phyloP scores from a whole-genome alignment of 352 stramenopile genomes.

The Pythium scleroteichum region DNA sequence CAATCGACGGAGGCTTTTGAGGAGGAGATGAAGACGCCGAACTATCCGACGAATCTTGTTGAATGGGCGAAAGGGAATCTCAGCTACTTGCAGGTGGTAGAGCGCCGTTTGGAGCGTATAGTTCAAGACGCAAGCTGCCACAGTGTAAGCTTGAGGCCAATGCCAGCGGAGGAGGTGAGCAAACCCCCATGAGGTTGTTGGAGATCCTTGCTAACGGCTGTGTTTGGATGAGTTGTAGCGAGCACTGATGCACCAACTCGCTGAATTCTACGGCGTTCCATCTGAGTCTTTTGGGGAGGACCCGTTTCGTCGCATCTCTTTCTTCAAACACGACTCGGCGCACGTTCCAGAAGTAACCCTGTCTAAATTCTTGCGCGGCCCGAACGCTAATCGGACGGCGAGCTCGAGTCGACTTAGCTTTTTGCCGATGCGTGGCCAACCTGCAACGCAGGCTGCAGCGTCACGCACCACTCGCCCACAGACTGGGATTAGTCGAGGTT shows the following conservation, averaged over 20 bases:
- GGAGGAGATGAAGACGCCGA: constrained; percentile 74
- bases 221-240: constrained; percentile 31
- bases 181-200: no score
- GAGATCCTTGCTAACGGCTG: no score
- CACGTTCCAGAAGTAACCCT: constrained; percentile 54
- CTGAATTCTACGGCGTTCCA: constrained; percentile 58
- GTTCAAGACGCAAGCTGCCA: constrained; percentile 67
- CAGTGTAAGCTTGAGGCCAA: constrained; percentile 73
- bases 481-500: constrained; percentile 53
- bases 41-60: constrained; percentile 59
- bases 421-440: constrained; percentile 45
- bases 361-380: constrained; percentile 39
- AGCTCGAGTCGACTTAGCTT: constrained; percentile 50
- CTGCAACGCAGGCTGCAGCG: constrained; percentile 23
- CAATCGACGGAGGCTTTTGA: constrained; percentile 57
- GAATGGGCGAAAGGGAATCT: constrained; percentile 74
- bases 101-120: constrained; percentile 74
- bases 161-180: constrained; percentile 58
- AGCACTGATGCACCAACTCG: constrained; percentile 72
- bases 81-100: constrained; percentile 68
- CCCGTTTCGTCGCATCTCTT: constrained; percentile 63
- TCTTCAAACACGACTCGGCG: constrained; percentile 70
- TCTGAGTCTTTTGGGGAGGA: constrained; percentile 83
- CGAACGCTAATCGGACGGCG: constrained; percentile 34
- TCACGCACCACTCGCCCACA: constrained; percentile 27